A percentile compares a stretch with the other conserved stretches of the same genome.
These are phyloP conservation scores for Apodospora peruviana DNA, from an alignment of 495 filamentous ascomycete genomes.

Conservation along the genomic window DNA sequence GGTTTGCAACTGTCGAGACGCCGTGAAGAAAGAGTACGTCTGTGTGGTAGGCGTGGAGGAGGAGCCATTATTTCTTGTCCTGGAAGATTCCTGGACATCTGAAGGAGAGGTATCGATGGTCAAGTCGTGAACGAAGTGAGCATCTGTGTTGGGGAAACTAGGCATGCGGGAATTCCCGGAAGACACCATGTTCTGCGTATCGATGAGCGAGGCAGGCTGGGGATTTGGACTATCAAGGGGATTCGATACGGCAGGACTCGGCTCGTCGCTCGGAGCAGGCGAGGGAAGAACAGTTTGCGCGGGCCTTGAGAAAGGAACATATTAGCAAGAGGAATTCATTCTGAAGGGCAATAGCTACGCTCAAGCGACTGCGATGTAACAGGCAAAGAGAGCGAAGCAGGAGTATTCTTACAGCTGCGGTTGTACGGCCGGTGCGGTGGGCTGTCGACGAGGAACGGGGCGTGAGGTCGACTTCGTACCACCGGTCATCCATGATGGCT, in stretches of 20 bases:
- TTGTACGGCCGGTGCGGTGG: background rate
- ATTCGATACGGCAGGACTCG: slow-evolving; percentile 33
- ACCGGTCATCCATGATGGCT: slow-evolving; percentile 62
- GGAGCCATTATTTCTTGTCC: background rate
- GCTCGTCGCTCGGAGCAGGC: slow-evolving; percentile 51
- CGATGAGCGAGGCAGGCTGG: slow-evolving; percentile 8
- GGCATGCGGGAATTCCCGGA: background rate
- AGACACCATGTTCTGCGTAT: slow-evolving; percentile 6
- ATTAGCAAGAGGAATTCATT: slow-evolving; percentile 1
- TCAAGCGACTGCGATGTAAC: too few species aligned
- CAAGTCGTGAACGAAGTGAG: slow-evolving; percentile 20
- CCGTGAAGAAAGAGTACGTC: too few species aligned
- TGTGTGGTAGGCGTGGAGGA: too few species aligned
- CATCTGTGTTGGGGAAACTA: slow-evolving; percentile 14
- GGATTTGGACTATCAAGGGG: slow-evolving; percentile 24
- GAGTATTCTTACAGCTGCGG: too few species aligned
- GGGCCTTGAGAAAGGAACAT: slow-evolving; percentile 3
- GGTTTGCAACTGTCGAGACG: background rate
- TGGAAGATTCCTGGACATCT: background rate
- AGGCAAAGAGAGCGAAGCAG: too few species aligned
- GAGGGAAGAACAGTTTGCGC: slow-evolving; percentile 41
- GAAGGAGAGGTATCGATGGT: background rate
- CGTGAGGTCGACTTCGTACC: slow-evolving; percentile 34
- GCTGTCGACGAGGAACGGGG: slow-evolving; percentile 8
- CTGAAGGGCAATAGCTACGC: too few species aligned